Base-by-base conservation (phyloP, 305 asterid genomes). In the Rubia tinctorum region DNA sequence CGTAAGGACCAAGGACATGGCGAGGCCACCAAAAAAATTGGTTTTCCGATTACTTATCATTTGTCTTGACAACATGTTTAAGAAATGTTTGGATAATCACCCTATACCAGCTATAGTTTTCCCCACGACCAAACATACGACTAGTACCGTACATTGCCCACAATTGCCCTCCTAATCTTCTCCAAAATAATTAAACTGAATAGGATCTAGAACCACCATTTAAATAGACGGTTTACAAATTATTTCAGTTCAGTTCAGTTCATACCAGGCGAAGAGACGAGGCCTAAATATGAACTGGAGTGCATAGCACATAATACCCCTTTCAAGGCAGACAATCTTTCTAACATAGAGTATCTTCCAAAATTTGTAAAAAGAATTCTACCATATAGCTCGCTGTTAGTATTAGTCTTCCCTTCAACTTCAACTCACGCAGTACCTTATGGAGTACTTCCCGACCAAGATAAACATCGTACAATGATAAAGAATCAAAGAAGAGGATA, bases 1-100 rank as follows among this genome's bases (percentile, higher is more conserved):
- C 67, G 55, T 72, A 40, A 64, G 47, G 73, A 25, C 51, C 42
- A 51, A 71, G 43, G 79, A 76, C 64, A 76, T 76, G 8, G 69
- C 72, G 55, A 63, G 44, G 69, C 72, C 67, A 76, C 76, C 75
- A 71, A 71, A 56, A 76, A 22, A 13, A 15, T 71, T 71, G 58
- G 25, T 69, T 18, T 40, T 66, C 40, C 6, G 30, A n/a, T 75
- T 68, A 27, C 61, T 66, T 34, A 22, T 40, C 9, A 37, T 51
- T 49, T 18, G 47, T 74, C 27, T 40, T 37, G 13, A 56, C 51
- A 49, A 49, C 63, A 55, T 43, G 43, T 39, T 39, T 66, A 51
- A 51, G 5, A 20, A 22, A 66, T 53, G 42, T 51, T 49, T 51
- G 39, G 47, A 66, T 66, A 66, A 66, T 66, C 58, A 73, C 77